A percentile compares a stretch with the other conserved stretches of the same genome.
phyloP scores from a whole-genome alignment of 257 asterid species.

The Penstemon eatonii region DNA sequence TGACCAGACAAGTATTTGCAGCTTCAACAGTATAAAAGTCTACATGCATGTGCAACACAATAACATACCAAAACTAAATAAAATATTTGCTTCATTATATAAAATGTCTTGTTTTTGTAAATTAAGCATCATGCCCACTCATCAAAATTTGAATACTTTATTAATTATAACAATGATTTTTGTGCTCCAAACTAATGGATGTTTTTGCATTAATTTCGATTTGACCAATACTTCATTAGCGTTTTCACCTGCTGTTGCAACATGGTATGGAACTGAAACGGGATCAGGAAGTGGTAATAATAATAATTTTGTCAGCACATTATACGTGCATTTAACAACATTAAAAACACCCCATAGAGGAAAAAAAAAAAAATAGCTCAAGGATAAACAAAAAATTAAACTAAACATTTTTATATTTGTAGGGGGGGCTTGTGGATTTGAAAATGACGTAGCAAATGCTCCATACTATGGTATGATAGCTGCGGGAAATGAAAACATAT shows the following conservation, averaged over 20 bases:
- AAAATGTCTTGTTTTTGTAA: neutral
- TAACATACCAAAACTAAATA: too few relatives aligned
- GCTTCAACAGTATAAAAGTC: too few relatives aligned
- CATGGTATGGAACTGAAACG: slow-evolving; percentile 29
- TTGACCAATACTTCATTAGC: neutral
- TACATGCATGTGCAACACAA: neutral
- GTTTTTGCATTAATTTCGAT: slow-evolving; percentile 6
- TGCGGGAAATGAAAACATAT: neutral
- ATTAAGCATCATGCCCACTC: slow-evolving; percentile 2
- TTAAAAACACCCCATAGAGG: too few relatives aligned
- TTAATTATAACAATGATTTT: neutral
- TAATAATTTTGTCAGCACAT: too few relatives aligned
- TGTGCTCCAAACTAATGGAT: neutral
- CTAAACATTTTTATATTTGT: neutral
- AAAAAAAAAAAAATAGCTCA: too few relatives aligned
- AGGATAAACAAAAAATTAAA: too few relatives aligned
- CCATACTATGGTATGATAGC: neutral
- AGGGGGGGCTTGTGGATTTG: slow-evolving; percentile 10
- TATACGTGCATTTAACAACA: too few relatives aligned
- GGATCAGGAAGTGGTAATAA: slow-evolving; percentile 30
- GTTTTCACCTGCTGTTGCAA: slow-evolving; percentile 23
- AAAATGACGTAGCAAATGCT: neutral
- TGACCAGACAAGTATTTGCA: too few relatives aligned
- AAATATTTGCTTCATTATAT: too few relatives aligned
- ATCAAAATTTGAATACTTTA: neutral